Base-by-base conservation (phyloP, 2,329 filamentous ascomycete species). In the Tolypocladium sp. region DNA sequence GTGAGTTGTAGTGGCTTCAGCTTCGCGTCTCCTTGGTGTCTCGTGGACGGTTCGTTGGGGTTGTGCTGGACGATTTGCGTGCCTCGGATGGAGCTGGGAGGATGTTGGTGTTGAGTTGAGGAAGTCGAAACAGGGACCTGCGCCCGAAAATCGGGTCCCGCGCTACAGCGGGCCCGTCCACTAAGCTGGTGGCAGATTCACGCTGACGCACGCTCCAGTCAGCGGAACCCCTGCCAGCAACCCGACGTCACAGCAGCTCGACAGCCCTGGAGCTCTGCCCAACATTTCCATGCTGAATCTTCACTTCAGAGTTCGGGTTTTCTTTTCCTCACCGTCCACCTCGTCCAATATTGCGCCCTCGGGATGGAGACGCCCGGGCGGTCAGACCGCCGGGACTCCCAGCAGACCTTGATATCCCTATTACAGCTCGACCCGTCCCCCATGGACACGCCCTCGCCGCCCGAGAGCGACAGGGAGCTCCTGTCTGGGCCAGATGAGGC, bases 401-500 rank as follows among this genome's bases (percentile, higher is more conserved):
- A 77, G 61, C 79, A 80, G 66, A 85, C 85, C 42, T 74, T 86
- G 57, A 75, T 85, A 60, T 88, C 88, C 49, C 81, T 96, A 60
- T 81, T 88, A 57, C 85, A 93, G 69, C 79, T 97, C 62, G 92
- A 96, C 57, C 92, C 92, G 4, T 86, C 86, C 27, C 92, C 92
- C 0, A 90, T 96, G 51, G 88, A 82, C 33, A 73, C 74, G 42
- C 73, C 76, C 15, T 82, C 77, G 27, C 70, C 77, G 40, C 40
- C 57, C 25, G 58, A 63, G 38, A 58, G 30, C 59, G 58, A 61
- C 58, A 59, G 61, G 57, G 62, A 52, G 62, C 71, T 70, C 35
- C 69, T 72, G 58, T 69, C 76, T 38, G 71, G 72, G 70, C 22
- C 73, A 10, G 73, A 77, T 20, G 65, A 67, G 30, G 35, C 46